Conservation (phyloP, 2,329 filamentous ascomycete genomes). For the Orbilia quercus region DNA sequence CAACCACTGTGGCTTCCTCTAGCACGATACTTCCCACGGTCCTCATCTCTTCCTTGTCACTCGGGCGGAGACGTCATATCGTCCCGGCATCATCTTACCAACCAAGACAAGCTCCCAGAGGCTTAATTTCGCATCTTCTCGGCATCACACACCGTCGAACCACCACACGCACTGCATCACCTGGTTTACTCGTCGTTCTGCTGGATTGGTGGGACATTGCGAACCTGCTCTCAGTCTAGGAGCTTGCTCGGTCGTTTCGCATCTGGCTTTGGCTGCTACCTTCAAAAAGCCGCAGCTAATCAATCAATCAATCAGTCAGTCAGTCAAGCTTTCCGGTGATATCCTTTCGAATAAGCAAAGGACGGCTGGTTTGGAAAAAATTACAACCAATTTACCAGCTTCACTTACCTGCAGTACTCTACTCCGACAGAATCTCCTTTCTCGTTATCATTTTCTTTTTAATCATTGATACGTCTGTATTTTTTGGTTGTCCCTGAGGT, state of each 20-base stretch:
- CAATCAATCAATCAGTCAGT: no score
- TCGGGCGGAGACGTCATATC: constrained; percentile 38
- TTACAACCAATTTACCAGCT: background rate
- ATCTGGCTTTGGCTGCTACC: background rate
- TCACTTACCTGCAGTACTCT: no score
- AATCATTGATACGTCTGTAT: constrained; percentile 7
- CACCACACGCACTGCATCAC: background rate
- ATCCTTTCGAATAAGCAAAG: constrained; percentile 27
- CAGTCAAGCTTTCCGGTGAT: constrained; percentile 22
- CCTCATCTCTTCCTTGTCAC: constrained; percentile 40
- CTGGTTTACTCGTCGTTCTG: constrained; percentile 13
- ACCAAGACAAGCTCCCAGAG: no score
- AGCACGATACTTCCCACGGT: constrained; percentile 49
- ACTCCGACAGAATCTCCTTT: no score
- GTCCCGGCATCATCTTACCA: constrained; percentile 17
- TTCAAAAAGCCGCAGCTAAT: constrained; percentile 9
- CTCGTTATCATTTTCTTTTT: background rate
- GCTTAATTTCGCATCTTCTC: background rate
- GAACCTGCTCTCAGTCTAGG: background rate
- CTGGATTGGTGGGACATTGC: constrained; percentile 5
- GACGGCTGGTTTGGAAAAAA: constrained; percentile 19
- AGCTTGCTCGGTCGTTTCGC: constrained; percentile 19
- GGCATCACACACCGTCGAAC: constrained; percentile 8
- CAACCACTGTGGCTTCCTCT: constrained; percentile 2
- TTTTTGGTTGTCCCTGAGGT: constrained; percentile 42